A percentile compares a stretch with the other conserved stretches of the same genome.
phyloP scores from a whole-genome alignment of 2,329 filamentous ascomycete species.

The Elsinoe ampelina region DNA sequence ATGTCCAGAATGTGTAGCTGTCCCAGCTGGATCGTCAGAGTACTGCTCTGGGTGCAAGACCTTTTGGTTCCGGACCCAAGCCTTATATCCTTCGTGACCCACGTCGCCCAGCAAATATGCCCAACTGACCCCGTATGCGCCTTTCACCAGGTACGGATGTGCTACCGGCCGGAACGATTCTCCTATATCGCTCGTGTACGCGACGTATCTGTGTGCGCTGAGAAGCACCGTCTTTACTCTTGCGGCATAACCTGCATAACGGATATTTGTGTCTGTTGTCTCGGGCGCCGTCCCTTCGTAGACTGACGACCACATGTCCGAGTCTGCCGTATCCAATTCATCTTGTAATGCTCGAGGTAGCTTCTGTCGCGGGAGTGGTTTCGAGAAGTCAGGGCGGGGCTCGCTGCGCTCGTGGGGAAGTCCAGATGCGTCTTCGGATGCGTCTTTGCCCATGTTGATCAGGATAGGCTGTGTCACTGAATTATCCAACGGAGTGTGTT shows the following conservation, averaged over 20 bases:
- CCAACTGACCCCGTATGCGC: conserved; percentile 88
- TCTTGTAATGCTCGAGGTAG: conserved; percentile 48
- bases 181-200: conserved; percentile 90
- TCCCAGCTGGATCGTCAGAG: conserved; percentile 26
- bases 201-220: conserved; percentile 88
- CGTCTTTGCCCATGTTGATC: conserved; percentile 14
- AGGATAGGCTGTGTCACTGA: not conserved
- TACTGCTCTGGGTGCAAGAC: conserved; percentile 56
- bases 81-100: conserved; percentile 86
- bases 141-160: conserved; percentile 69
- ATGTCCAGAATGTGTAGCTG: conserved; percentile 9
- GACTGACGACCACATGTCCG: conserved; percentile 61
- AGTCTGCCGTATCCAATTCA: conserved; percentile 54
- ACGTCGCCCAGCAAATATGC: conserved; percentile 87
- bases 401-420: conserved; percentile 36
- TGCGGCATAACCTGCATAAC: conserved; percentile 87
- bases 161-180: conserved; percentile 92
- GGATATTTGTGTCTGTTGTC: conserved; percentile 73
- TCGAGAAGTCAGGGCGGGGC: conserved; percentile 38
- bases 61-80: conserved; percentile 78
- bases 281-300: conserved; percentile 67
- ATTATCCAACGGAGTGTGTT: not conserved
- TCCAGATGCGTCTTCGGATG: conserved; percentile 21
- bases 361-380: conserved; percentile 40
- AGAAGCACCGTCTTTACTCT: conserved; percentile 60